phyloP scores from a whole-genome alignment of 176 grass and related monocot species.

The Dendrocalamus sinicus region DNA sequence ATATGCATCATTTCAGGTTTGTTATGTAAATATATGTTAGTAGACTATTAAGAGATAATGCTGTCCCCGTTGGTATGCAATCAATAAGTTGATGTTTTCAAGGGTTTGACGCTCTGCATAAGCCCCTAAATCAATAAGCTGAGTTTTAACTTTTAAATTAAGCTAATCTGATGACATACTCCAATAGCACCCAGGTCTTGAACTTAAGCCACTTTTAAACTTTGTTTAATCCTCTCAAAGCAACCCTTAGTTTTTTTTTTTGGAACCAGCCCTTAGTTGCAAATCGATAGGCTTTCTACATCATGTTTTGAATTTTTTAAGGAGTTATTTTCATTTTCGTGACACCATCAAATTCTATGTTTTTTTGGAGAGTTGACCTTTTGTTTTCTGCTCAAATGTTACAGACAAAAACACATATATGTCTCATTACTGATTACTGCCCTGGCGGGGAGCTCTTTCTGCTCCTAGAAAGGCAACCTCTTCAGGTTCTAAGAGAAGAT shows the following conservation, averaged over 20 bases:
- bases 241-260: too few species aligned
- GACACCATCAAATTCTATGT: background rate
- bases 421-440: constrained; percentile 88
- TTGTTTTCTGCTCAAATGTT: constrained; percentile 41
- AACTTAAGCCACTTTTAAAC: background rate
- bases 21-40: constrained; percentile 29
- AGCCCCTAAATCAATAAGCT: background rate
- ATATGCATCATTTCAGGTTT: constrained; percentile 96
- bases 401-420: constrained; percentile 92
- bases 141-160: background rate
- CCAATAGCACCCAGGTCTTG: background rate
- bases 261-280: background rate
- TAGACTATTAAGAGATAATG: constrained; percentile 2
- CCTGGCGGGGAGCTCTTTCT: constrained; percentile 89
- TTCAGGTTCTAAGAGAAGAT: constrained; percentile 84
- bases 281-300: background rate
- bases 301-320: background rate
- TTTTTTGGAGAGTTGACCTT: background rate
- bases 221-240: background rate
- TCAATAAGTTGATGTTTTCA: constrained; percentile 1
- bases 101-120: background rate
- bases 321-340: background rate
- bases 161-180: background rate
- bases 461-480: constrained; percentile 83
- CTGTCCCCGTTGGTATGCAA: constrained; percentile 22